phyloP scores from a whole-genome alignment of 495 filamentous ascomycete species.

The Evernia prunastri region DNA sequence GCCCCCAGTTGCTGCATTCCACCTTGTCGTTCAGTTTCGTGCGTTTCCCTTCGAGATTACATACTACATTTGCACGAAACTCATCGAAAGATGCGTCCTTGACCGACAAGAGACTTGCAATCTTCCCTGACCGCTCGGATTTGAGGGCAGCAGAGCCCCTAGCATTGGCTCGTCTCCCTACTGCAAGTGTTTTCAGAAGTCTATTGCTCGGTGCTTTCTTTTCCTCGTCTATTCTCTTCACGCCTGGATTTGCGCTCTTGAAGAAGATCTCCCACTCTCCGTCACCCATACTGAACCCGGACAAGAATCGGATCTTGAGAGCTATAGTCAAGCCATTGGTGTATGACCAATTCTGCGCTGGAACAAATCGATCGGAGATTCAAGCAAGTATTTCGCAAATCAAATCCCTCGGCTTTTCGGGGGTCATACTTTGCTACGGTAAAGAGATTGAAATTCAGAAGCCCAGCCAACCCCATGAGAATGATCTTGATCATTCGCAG shows the following conservation, averaged over 20 bases:
- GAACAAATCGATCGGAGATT: conserved; percentile 43
- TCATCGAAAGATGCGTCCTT: background rate
- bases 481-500: background rate
- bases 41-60: background rate
- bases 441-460: conserved; percentile 33
- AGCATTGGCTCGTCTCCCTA: conserved; percentile 15
- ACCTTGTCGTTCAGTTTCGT: background rate
- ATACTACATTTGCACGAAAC: background rate
- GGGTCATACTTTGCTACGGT: conserved; percentile 45
- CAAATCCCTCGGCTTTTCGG: conserved; percentile 41
- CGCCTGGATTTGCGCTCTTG: conserved; percentile 18
- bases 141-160: conserved; percentile 3
- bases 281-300: conserved; percentile 7
- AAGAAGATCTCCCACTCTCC: conserved; percentile 15
- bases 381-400: conserved; percentile 40
- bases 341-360: conserved; percentile 48
- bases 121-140: background rate
- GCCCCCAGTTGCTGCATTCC: background rate
- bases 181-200: conserved; percentile 16
- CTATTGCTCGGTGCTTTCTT: conserved; percentile 40
- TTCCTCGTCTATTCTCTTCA: conserved; percentile 26
- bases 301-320: conserved; percentile 41
- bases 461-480: background rate
- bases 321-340: conserved; percentile 42
- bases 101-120: background rate